phyloP scores from a whole-genome alignment of 2,329 filamentous ascomycete species.

The Rhexocercosporidium sp. region DNA sequence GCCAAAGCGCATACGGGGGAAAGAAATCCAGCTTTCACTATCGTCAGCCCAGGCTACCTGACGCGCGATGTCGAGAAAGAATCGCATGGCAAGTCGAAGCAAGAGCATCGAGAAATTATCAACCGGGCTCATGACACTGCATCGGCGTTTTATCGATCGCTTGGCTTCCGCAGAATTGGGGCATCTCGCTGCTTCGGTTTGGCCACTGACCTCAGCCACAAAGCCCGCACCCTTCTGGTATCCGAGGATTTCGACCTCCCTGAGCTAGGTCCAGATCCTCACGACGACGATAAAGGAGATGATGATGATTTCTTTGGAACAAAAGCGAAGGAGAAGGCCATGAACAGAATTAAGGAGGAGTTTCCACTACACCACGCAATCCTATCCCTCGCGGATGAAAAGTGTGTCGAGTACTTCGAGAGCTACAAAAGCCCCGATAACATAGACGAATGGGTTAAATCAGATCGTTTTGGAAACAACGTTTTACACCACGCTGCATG shows the following conservation, averaged over 20 bases:
- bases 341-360: constrained; percentile 24
- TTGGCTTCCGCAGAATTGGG: constrained; percentile 44
- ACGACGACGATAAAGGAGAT: not conserved
- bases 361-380: constrained; percentile 29
- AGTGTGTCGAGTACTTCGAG: constrained; percentile 29
- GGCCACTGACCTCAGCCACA: constrained; percentile 36
- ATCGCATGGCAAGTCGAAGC: constrained; percentile 28
- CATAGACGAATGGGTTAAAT: constrained; percentile 19
- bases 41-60: constrained; percentile 31
- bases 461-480: constrained; percentile 24
- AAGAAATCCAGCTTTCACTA: not conserved
- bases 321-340: not conserved
- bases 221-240: constrained; percentile 30
- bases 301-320: constrained; percentile 12
- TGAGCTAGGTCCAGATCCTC: constrained; percentile 9
- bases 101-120: constrained; percentile 28
- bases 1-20: constrained; percentile 23
- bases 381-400: constrained; percentile 22
- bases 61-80: constrained; percentile 34
- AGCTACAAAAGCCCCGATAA: not conserved
- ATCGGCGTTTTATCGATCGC: constrained; percentile 36
- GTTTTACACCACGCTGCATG: constrained; percentile 29
- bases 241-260: constrained; percentile 36
- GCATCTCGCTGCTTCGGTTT: constrained; percentile 42
- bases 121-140: constrained; percentile 26